Base-by-base conservation (phyloP, 306 rosid genomes). In the Vigna radiata region DNA sequence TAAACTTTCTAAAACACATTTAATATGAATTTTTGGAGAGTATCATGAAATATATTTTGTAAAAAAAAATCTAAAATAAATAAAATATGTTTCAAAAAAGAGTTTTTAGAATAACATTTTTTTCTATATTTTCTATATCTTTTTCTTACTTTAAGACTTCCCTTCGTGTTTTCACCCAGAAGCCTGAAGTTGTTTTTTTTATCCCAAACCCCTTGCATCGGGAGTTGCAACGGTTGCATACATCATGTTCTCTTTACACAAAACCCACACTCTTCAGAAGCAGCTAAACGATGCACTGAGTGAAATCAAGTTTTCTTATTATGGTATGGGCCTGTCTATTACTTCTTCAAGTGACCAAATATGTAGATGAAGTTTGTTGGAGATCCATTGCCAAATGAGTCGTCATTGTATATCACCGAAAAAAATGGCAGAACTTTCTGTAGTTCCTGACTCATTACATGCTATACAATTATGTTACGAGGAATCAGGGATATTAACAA, bases 101-200 rank as follows among this genome's bases (percentile, higher is more conserved):
- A 25, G 31, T 4, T 29, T 29, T 3, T 29, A 29, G 5, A 29
- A 29, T 29, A 0, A 29, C 1, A 29, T 29, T 29, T 29, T 29
- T 3, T 25, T 25, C 27, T 25, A 25, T 25, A 25, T 25, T 19
- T 19, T 19, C 21, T 19, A 19, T n/a, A n/a, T n/a, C n/a, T n/a
- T n/a, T n/a, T n/a, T n/a, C n/a, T n/a, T n/a, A n/a, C n/a, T n/a
- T n/a, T n/a, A 4, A 70, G 43, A 53, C 83, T 85, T 46, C 86
- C 81, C 49, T 73, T 76, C 37, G 88, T 52, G 56, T 65, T 68
- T 82, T 91, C 91, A 59, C 97, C 95, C 85, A 93, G 48, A 93
- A 86, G 16, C 66, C 75, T 27, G 78, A 58, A 39, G 74, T 56
- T 71, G 58, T 83, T 54, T 81, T 73, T 78, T 75, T 66, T 16